Percentiles rank a stretch among this genome's conserved stretches.
Conservation (phyloP, 495 filamentous ascomycete genomes). For the Tuber brumale region DNA sequence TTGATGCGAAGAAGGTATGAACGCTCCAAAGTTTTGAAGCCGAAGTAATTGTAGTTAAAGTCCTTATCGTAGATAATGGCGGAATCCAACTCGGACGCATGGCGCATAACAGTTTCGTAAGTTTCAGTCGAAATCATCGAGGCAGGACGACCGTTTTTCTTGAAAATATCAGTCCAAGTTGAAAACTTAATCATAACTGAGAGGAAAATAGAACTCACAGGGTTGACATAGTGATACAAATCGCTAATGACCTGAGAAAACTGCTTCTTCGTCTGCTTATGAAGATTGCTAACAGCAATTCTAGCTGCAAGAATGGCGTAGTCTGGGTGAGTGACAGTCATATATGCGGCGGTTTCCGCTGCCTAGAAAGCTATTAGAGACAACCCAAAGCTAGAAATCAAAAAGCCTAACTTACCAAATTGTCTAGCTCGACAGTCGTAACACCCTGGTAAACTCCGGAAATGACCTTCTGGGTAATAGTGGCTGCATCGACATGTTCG, state of each 20-base stretch:
- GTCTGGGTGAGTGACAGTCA: conserved; percentile 98
- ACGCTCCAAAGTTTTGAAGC: conserved; percentile 97
- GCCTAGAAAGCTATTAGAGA: conserved; percentile 53
- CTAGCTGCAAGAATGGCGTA: conserved; percentile 98
- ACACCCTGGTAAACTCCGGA: conserved; percentile 98
- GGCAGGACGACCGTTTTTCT: conserved; percentile 69
- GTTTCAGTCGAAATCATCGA: conserved; percentile 89
- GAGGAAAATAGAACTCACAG: conserved; percentile 42
- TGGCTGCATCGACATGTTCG: conserved; percentile 94
- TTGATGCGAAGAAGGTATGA: conserved; percentile 91
- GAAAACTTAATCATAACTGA: background rate
- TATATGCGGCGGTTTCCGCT: conserved; percentile 97
- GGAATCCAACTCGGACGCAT: conserved; percentile 93
- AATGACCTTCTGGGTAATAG: conserved; percentile 98
- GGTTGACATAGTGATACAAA: conserved; percentile 93
- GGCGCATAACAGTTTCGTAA: conserved; percentile 87
- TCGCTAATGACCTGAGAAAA: conserved; percentile 90
- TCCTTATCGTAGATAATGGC: conserved; percentile 98
- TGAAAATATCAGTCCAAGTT: background rate
- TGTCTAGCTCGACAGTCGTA: conserved; percentile 89
- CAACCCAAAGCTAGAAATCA: background rate
- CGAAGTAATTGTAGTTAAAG: conserved; percentile 99
- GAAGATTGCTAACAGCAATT: conserved; percentile 97
- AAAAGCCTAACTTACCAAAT: conserved; percentile 63
- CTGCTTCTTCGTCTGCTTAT: conserved; percentile 99